phyloP scores from a whole-genome alignment of 495 filamentous ascomycete species.

The Hyphodiscus hymeniophilus region DNA sequence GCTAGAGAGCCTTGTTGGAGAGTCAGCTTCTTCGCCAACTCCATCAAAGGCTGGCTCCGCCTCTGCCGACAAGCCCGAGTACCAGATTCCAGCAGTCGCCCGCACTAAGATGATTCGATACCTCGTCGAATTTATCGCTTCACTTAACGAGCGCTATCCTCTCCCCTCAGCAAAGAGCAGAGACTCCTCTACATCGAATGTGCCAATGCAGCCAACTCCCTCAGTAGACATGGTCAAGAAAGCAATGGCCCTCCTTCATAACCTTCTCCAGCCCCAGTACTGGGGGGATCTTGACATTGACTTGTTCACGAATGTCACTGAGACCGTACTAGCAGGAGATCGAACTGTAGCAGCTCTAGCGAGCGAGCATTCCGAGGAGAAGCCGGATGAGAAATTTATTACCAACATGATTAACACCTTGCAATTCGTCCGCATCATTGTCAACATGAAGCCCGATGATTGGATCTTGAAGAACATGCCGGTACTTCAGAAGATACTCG shows the following conservation, averaged over 20 bases:
- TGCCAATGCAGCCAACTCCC: constrained; percentile 39
- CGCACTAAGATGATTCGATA: constrained; percentile 81
- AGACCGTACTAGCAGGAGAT: constrained; percentile 67
- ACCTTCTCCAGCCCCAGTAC: constrained; percentile 77
- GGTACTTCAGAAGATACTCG: constrained; percentile 76
- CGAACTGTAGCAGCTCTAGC: constrained; percentile 62
- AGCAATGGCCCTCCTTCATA: constrained; percentile 71
- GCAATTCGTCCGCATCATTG: constrained; percentile 78
- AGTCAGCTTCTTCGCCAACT: constrained; percentile 36
- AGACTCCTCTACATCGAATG: constrained; percentile 38
- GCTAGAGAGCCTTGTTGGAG: constrained; percentile 45
- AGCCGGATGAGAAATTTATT: constrained; percentile 70
- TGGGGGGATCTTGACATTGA: constrained; percentile 93
- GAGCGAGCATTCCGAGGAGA: constrained; percentile 53
- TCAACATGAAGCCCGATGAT: constrained; percentile 77
- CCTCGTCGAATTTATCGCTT: constrained; percentile 86
- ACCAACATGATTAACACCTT: constrained; percentile 87
- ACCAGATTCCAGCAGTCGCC: constrained; percentile 55
- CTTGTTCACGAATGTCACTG: constrained; percentile 81
- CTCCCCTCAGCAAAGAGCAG: constrained; percentile 60
- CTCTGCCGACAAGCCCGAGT: constrained; percentile 53
- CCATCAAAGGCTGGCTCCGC: constrained; percentile 28
- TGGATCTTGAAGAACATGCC: constrained; percentile 76
- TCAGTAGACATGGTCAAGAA: constrained; percentile 75
- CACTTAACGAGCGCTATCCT: constrained; percentile 73